These are phyloP conservation scores for Sclerospora graminicola DNA, from an alignment of 352 stramenopile genomes.

Conservation along the genomic window DNA sequence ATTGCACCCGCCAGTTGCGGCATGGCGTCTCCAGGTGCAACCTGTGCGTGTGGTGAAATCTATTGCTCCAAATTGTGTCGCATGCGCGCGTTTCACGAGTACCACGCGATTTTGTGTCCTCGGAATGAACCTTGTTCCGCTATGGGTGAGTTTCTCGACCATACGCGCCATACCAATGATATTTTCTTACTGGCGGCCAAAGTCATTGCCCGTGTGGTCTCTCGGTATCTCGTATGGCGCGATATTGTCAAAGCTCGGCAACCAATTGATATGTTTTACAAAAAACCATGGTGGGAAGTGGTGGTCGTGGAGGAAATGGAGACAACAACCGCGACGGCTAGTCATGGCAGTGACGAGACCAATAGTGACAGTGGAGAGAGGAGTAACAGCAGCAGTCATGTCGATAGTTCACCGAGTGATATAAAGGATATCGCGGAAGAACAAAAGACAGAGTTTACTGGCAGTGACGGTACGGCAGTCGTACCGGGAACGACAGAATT, in stretches of 20 bases:
- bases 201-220: constrained; percentile 66
- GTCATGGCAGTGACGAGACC: constrained; percentile 17
- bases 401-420: constrained; percentile 15
- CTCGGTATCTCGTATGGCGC: constrained; percentile 38
- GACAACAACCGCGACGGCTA: background rate
- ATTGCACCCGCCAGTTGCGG: constrained; percentile 43
- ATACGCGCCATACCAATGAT: constrained; percentile 84
- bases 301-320: constrained; percentile 52
- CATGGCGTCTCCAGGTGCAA: constrained; percentile 22
- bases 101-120: constrained; percentile 70
- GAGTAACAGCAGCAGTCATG: constrained; percentile 18
- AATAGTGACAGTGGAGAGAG: constrained; percentile 13
- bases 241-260: constrained; percentile 48
- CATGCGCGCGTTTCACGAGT: constrained; percentile 53
- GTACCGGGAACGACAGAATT: background rate
- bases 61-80: constrained; percentile 83
- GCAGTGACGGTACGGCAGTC: background rate
- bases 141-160: constrained; percentile 53
- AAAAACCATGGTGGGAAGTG: constrained; percentile 87
- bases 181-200: constrained; percentile 87
- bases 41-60: constrained; percentile 57
- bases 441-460: constrained; percentile 1
- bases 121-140: constrained; percentile 44
- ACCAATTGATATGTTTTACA: constrained; percentile 86
- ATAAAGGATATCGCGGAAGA: constrained; percentile 15